Percentiles rank a stretch among this genome's conserved stretches.
phyloP scores from a whole-genome alignment of 805 yeast species.

The Candida ficus region DNA sequence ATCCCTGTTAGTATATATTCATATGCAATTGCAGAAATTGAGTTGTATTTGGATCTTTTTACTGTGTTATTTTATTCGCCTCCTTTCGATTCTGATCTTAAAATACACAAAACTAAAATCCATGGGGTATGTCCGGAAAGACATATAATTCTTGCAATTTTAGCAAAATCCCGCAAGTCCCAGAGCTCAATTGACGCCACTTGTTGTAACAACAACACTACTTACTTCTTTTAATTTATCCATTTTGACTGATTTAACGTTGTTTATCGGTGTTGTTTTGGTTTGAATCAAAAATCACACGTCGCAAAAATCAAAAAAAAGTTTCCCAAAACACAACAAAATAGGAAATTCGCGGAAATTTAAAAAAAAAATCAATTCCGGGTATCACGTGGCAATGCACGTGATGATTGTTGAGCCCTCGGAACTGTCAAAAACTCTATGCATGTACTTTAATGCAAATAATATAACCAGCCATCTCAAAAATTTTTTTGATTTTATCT shows the following conservation, averaged over 20 bases:
- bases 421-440: no score
- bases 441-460: no score
- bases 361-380: background rate
- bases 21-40: no score
- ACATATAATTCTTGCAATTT: background rate
- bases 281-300: slow-evolving; percentile 4
- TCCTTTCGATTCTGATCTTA: slow-evolving; percentile 1
- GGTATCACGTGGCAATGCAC: background rate
- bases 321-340: slow-evolving; percentile 1
- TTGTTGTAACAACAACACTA: background rate
- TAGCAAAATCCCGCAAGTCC: background rate
- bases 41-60: no score
- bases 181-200: background rate
- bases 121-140: no score
- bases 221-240: slow-evolving; percentile 25
- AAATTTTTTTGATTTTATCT: background rate
- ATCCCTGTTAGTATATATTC: slow-evolving; percentile 13
- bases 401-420: background rate
- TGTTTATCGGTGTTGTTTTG: background rate
- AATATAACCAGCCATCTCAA: slow-evolving; percentile 6
- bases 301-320: slow-evolving; percentile 5
- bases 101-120: no score
- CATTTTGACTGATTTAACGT: slow-evolving; percentile 9
- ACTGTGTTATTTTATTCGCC: background rate
- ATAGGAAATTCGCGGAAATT: background rate